phyloP scores from a whole-genome alignment of 306 rosid species.

The Calophaca sinica region DNA sequence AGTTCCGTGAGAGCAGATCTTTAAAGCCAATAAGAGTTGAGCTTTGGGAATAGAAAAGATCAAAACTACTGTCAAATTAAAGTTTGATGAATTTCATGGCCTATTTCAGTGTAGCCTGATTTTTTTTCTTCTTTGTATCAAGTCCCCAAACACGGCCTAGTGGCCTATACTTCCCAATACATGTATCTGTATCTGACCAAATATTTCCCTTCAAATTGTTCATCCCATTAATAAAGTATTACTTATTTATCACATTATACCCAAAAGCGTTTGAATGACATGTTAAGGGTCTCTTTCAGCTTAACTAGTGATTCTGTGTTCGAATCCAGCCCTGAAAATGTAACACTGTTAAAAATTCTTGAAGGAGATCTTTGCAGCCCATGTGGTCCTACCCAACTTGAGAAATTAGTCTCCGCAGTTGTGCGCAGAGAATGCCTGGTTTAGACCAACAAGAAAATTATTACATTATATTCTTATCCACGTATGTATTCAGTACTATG shows the following conservation, averaged over 20 bases:
- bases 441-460: no score
- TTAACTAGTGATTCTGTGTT: no score
- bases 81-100: conserved; percentile 71
- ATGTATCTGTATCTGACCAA: conserved; percentile 49
- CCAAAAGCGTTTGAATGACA: no score
- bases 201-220: conserved; percentile 26
- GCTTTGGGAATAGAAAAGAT: conserved; percentile 61
- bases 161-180: conserved; percentile 29
- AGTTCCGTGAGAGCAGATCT: conserved; percentile 59
- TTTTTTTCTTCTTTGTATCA: conserved; percentile 55
- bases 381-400: no score
- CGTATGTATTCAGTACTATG: not conserved
- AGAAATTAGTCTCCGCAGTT: no score
- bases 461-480: conserved; percentile 33
- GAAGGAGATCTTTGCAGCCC: no score
- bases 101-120: conserved; percentile 45
- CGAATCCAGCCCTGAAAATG: no score
- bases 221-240: conserved; percentile 19
- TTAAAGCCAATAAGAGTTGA: conserved; percentile 57
- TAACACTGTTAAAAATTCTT: no score
- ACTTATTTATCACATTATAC: not conserved
- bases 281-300: no score
- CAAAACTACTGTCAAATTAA: not conserved
- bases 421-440: no score
- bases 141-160: conserved; percentile 67